Evolutionary conservation across 1,139 yeast species (phyloP).

Genomic region (Tardiomyces blankii): DNA sequence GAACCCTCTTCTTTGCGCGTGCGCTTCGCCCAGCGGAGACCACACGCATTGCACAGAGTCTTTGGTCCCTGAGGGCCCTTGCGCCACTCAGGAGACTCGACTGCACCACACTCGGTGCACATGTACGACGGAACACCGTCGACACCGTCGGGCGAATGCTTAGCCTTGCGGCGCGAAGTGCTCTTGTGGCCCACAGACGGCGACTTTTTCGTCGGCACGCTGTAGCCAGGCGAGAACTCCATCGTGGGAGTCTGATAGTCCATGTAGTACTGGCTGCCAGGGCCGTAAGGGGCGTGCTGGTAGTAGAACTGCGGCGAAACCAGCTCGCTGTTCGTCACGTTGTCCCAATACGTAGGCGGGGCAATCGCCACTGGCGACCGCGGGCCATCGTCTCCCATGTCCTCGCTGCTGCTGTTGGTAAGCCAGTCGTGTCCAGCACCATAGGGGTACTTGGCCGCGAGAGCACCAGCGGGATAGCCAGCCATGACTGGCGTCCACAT

Average conservation of each 20-base stretch:
- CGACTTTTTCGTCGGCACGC: neutral
- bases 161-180: neutral
- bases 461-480: neutral
- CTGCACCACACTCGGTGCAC: constrained; percentile 44
- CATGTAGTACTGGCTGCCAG: constrained; percentile 1
- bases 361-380: constrained; percentile 5
- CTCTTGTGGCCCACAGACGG: neutral
- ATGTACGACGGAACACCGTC: constrained; percentile 5
- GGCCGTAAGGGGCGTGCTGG: constrained; percentile 2
- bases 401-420: neutral
- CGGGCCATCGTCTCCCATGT: constrained; percentile 3
- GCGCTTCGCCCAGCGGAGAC: constrained; percentile 40
- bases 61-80: constrained; percentile 56
- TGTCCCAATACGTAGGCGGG: constrained; percentile 14
- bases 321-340: constrained; percentile 14
- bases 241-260: constrained; percentile 3
- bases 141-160: neutral
- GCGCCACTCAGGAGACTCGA: constrained; percentile 60
- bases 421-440: neutral
- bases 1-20: constrained; percentile 14
- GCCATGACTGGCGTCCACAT: neutral
- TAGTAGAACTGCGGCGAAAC: constrained; percentile 12
- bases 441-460: neutral
- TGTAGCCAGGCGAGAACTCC: constrained; percentile 1
- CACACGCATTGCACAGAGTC: constrained; percentile 57